These are phyloP conservation scores for Ogataea dorogensis DNA, from an alignment of 805 yeast species.

Conservation along the genomic window DNA sequence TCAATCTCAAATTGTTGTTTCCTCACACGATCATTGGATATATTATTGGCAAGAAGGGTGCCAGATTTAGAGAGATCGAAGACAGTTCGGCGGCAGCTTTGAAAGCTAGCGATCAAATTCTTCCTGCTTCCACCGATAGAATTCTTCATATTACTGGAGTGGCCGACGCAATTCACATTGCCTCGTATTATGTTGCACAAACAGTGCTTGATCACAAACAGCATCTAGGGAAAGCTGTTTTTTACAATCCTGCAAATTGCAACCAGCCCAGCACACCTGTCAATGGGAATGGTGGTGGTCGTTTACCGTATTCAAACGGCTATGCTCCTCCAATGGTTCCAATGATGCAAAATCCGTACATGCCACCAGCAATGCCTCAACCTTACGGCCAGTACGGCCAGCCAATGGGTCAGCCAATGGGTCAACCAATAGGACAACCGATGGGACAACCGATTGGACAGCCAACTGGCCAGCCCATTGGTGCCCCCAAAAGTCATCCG, in stretches of 20 bases:
- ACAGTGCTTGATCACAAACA: constrained; percentile 62
- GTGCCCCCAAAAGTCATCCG: constrained; percentile 1
- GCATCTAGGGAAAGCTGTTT: constrained; percentile 53
- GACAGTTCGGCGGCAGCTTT: constrained; percentile 76
- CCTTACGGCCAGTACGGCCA: constrained; percentile 13
- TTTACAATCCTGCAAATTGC: constrained; percentile 56
- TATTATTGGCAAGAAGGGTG: constrained; percentile 75
- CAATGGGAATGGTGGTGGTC: constrained; percentile 7
- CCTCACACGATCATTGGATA: constrained; percentile 82
- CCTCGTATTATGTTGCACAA: constrained; percentile 70
- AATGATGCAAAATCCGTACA: constrained; percentile 27
- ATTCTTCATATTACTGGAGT: constrained; percentile 70
- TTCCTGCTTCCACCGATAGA: constrained; percentile 78
- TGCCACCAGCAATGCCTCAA: constrained; percentile 14
- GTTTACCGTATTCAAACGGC: constrained; percentile 13
- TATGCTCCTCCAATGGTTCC: constrained; percentile 27
- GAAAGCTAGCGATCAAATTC: constrained; percentile 66
- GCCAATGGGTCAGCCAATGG: constrained; percentile 13
- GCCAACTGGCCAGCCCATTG: constrained; percentile 7
- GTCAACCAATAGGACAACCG: constrained; percentile 5
- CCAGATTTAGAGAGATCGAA: constrained; percentile 75
- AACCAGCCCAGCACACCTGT: constrained; percentile 31
- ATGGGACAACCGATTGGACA: constrained; percentile 3
- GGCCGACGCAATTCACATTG: constrained; percentile 85
- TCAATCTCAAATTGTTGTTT: constrained; percentile 58